Evolutionary conservation across 2,329 filamentous ascomycete genomes (phyloP).

Genomic region (Chaetomiaceae sp.): DNA sequence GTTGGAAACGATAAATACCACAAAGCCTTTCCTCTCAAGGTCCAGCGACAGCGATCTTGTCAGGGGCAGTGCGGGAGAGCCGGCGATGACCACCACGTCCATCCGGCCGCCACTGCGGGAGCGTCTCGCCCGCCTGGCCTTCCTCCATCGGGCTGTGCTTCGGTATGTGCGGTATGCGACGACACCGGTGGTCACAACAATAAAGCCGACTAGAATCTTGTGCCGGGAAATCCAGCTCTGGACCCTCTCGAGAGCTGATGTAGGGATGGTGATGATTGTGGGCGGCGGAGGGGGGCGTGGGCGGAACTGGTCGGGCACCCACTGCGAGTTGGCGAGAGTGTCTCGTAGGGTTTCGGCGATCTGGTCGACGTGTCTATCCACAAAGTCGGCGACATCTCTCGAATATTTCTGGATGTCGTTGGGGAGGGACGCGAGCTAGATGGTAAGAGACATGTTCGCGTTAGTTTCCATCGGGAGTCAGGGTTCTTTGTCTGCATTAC

Average conservation of each 20-base stretch:
- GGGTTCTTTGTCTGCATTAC: constrained; percentile 2
- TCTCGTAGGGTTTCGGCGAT: constrained; percentile 68
- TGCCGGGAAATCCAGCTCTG: constrained; percentile 69
- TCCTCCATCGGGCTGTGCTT: constrained; percentile 53
- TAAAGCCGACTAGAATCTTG: constrained; percentile 65
- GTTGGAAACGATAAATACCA: constrained; percentile 85
- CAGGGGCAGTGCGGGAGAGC: constrained; percentile 78
- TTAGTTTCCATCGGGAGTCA: too few species aligned
- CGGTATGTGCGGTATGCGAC: constrained; percentile 48
- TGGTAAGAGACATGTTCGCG: neutral
- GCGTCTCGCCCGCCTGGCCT: constrained; percentile 68
- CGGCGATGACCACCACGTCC: constrained; percentile 84
- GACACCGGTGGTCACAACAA: constrained; percentile 69
- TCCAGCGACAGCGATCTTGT: constrained; percentile 80
- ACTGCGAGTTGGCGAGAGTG: constrained; percentile 59
- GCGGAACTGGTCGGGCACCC: constrained; percentile 67
- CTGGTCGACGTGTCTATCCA: constrained; percentile 76
- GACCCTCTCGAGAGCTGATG: constrained; percentile 45
- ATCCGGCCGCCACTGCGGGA: constrained; percentile 78
- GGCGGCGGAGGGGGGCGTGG: constrained; percentile 48
- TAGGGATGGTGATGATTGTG: constrained; percentile 31
- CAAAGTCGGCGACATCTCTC: constrained; percentile 67
- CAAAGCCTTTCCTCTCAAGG: constrained; percentile 84
- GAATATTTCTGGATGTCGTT: constrained; percentile 67
- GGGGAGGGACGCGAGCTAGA: constrained; percentile 49